Evolutionary conservation across 345 rosid species (phyloP).

Genomic region (Clausena lansium): DNA sequence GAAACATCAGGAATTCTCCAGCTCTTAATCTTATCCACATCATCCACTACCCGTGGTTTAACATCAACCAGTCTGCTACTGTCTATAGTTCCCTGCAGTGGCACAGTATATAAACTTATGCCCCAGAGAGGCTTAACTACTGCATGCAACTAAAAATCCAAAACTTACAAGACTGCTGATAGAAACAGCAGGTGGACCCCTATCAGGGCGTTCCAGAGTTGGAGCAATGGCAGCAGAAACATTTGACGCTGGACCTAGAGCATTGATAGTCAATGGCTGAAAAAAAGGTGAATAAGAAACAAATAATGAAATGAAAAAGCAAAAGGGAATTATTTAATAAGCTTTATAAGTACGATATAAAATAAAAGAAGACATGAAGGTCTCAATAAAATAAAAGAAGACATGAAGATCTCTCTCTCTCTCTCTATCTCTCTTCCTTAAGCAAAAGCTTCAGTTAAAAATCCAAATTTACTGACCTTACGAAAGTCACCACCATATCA

Average conservation of each 20-base stretch:
- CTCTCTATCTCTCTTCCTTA: background rate
- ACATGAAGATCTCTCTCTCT: background rate
- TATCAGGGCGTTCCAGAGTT: constrained; percentile 39
- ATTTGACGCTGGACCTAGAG: constrained; percentile 40
- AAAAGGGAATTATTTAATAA: too few relatives aligned
- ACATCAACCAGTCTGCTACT: constrained; percentile 43
- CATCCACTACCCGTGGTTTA: constrained; percentile 46
- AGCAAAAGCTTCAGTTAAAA: background rate
- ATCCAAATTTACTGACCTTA: background rate
- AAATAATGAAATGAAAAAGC: background rate
- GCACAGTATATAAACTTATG: constrained; percentile 11
- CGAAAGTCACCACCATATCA: too few relatives aligned
- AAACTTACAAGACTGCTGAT: constrained; percentile 37
- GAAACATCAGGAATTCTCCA: constrained; percentile 48
- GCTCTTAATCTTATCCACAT: constrained; percentile 39
- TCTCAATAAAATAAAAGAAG: background rate
- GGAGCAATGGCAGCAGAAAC: constrained; percentile 37
- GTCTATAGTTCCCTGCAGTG: constrained; percentile 41
- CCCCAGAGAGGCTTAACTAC: constrained; percentile 10
- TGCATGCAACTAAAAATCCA: background rate
- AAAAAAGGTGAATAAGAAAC: constrained; percentile 4
- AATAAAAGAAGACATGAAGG: background rate
- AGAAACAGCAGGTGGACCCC: constrained; percentile 38
- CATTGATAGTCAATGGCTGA: constrained; percentile 44
- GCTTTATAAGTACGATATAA: background rate